Percentiles rank a stretch among this genome's conserved stretches.
These are phyloP conservation scores for Aspergillus neoniger DNA, from an alignment of 2,329 filamentous ascomycete genomes.

Conservation along the genomic window DNA sequence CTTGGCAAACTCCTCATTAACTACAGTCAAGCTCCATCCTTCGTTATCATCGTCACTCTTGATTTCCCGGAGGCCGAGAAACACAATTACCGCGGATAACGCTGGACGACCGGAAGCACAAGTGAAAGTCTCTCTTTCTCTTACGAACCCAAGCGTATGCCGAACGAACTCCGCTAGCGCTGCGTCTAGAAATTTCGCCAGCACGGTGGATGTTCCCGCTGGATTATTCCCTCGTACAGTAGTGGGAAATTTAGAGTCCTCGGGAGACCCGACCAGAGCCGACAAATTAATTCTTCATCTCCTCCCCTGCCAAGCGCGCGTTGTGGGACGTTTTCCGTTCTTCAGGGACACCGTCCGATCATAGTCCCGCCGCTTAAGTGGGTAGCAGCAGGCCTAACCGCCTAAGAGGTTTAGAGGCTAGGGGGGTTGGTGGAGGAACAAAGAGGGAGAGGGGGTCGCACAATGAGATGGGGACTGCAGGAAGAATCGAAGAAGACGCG, in stretches of 20 bases:
- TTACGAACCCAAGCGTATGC: constrained; percentile 5
- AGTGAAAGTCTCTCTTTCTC: no score
- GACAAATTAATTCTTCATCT: constrained; percentile 21
- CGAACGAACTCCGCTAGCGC: constrained; percentile 25
- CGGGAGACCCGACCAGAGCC: constrained; percentile 4
- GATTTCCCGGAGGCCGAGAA: not conserved
- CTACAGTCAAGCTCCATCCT: not conserved
- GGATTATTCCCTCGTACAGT: constrained; percentile 4
- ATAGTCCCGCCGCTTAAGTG: constrained; percentile 22
- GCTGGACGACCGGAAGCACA: not conserved
- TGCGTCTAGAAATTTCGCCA: constrained; percentile 32
- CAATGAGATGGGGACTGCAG: not conserved
- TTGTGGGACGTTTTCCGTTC: constrained; percentile 28
- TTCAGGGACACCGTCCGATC: constrained; percentile 25
- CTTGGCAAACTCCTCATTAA: no score
- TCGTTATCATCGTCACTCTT: not conserved
- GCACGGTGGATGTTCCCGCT: constrained; percentile 11
- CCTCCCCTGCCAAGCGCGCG: constrained; percentile 27
- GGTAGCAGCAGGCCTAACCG: constrained; percentile 5
- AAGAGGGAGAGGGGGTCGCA: not conserved
- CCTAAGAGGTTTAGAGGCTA: not conserved
- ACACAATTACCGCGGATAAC: not conserved
- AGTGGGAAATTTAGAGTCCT: constrained; percentile 9
- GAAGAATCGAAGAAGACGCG: not conserved
- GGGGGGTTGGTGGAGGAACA: no score